phyloP scores from a whole-genome alignment of 495 filamentous ascomycete genomes.

The Amorphotheca resinae region DNA sequence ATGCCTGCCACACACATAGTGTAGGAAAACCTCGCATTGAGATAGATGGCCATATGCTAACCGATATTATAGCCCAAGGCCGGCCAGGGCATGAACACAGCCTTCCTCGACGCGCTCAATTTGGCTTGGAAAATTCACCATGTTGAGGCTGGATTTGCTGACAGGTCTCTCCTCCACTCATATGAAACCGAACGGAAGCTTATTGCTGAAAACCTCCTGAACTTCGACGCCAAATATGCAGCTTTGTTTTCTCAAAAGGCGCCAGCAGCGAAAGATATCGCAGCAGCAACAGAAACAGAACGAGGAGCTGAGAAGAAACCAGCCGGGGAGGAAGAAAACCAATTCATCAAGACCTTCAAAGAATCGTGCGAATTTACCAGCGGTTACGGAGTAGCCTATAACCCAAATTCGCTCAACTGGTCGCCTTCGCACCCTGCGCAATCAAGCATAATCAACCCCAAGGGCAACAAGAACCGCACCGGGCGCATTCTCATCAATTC shows the following conservation, averaged over 20 bases:
- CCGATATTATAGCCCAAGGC: constrained; percentile 48
- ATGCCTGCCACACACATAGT: constrained; percentile 76
- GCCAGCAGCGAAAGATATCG: constrained; percentile 36
- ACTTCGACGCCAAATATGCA: constrained; percentile 62
- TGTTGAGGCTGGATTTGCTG: constrained; percentile 50
- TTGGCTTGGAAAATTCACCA: constrained; percentile 75
- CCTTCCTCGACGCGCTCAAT: constrained; percentile 71
- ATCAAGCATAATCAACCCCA: constrained; percentile 52
- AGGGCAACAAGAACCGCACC: constrained; percentile 45
- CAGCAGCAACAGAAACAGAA: constrained; percentile 27
- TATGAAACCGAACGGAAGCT: constrained; percentile 59
- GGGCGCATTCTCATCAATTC: constrained; percentile 64
- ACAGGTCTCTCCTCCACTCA: constrained; percentile 47
- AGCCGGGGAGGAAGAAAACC: constrained; percentile 40
- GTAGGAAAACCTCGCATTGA: constrained; percentile 28
- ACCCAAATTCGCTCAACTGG: constrained; percentile 46
- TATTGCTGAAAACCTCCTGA: constrained; percentile 57
- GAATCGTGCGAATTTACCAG: constrained; percentile 59
- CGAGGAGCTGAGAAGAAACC: constrained; percentile 13
- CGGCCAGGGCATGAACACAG: constrained; percentile 78
- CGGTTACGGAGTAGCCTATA: constrained; percentile 59
- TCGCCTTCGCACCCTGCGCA: constrained; percentile 59
- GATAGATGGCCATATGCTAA: constrained; percentile 4
- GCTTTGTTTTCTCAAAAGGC: constrained; percentile 52
- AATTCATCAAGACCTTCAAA: constrained; percentile 58